Evolutionary conservation across 768 basidiomycete genomes (phyloP).

Genomic region (Galerina sulciceps): DNA sequence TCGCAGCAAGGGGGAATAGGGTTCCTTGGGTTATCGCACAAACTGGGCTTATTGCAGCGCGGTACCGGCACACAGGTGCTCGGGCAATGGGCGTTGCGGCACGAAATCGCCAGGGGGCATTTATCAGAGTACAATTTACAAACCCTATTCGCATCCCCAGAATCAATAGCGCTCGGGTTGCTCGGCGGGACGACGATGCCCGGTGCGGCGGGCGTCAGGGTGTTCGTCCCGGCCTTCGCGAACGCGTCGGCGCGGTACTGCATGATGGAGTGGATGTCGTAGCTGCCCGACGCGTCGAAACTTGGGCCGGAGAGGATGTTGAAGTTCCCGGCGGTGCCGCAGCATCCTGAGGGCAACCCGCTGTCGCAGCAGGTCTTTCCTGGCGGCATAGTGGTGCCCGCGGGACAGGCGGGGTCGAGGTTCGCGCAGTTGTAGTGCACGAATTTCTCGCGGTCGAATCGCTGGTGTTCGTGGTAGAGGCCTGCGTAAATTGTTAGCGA

Average conservation of each 20-base stretch:
- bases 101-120: not conserved
- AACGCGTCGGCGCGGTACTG: not conserved
- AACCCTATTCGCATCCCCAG: not conserved
- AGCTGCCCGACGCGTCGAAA: not conserved
- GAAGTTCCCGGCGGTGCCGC: not conserved
- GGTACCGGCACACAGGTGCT: not conserved
- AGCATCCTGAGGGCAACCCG: not conserved
- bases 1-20: not conserved
- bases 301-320: not conserved
- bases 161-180: not conserved
- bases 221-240: not conserved
- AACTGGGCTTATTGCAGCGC: not conserved
- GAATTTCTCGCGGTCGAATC: not conserved
- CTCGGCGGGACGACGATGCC: not conserved
- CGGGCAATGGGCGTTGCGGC: not conserved
- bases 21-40: not conserved
- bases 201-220: not conserved
- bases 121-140: not conserved
- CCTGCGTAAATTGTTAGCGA: not conserved
- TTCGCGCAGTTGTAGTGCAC: conserved; percentile 4
- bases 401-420: not conserved
- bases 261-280: conserved; percentile 1
- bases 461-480: conserved; percentile 2
- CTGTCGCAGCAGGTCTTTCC: conserved; percentile 3
- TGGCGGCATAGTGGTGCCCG: not conserved